Evolutionary conservation across 2,329 filamentous ascomycete species (phyloP), one percentile per base, ranked within the genome.

Genomic region (Stachybotrys elegans): DNA sequence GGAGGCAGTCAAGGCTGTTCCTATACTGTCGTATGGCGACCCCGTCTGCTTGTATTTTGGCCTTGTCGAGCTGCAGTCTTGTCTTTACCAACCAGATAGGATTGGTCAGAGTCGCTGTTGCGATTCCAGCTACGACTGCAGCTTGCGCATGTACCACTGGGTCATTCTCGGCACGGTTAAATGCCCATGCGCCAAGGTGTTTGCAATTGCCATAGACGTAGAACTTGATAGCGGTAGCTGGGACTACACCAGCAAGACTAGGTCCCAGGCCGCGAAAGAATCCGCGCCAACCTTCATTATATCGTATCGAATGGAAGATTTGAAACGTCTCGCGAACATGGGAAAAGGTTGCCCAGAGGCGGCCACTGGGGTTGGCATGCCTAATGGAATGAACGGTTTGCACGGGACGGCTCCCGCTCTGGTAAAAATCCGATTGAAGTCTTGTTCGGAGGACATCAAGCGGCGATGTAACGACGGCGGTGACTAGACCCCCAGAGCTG

Each of bases 371-470:
- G 9, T 29, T 49, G 79, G 63, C 35, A 6, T 32, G 67, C 69
- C 51, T 68, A 71, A 49, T 60, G 77, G 43, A 67, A 76, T 73
- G 53, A 60, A 79, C 75, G 13, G 77, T 69, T 38, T 84, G 78
- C 8, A 78, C 75, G 13, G 81, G 75, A 9, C 73, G 73, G 31
- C 92, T 74, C 62, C 92, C 84, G 16, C 79, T 72, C 62, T 92
- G 86, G 71, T 94, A 93, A 64, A 90, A 91, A 57, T 92, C 88
- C 53, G 86, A 91, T 62, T 95, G 89, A 5, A 94, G 73, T 22
- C 89, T 81, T 5, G 89, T 95, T 65, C 91, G 91, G 37, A 94
- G 75, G 25, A 94, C 88, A 59, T 94, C 88, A 41, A 95, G 82
- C 13, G 89, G 89, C 4, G 86, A 88, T 1, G 89, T 94, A 14